Evolutionary conservation across 371 early-diverging fungal species (phyloP).

Genomic region (Mortierella sp.): DNA sequence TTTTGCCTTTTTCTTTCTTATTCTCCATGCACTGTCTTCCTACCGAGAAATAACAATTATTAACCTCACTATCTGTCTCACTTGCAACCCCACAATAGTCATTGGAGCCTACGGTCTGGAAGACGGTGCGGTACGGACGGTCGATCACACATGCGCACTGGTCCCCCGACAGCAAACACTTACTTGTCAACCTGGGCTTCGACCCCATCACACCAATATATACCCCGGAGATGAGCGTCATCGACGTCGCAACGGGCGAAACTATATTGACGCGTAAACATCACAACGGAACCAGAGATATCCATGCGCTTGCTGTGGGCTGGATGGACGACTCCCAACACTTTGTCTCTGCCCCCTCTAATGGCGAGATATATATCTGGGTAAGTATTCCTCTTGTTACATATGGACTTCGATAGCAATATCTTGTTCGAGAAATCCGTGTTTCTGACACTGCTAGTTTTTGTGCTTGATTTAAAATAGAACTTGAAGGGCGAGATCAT

Average conservation of each 20-base stretch:
- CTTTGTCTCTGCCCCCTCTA: constrained; percentile 25
- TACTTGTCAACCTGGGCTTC: constrained; percentile 40
- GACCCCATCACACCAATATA: constrained; percentile 17
- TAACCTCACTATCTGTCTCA: not conserved
- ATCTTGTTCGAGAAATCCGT: not conserved
- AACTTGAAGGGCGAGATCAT: constrained; percentile 35
- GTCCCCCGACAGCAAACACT: constrained; percentile 44
- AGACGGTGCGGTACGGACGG: constrained; percentile 31
- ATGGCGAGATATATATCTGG: constrained; percentile 32
- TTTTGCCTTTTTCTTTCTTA: not conserved
- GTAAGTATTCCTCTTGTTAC: constrained; percentile 18
- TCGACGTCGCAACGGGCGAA: constrained; percentile 35
- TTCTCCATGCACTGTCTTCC: not conserved
- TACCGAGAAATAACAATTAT: not conserved
- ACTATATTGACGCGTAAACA: constrained; percentile 27
- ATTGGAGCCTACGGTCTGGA: constrained; percentile 34
- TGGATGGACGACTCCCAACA: constrained; percentile 42
- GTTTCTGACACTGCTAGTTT: not conserved
- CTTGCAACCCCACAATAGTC: constrained; percentile 14
- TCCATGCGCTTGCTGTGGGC: constrained; percentile 24
- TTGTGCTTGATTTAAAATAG: not conserved
- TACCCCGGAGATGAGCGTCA: constrained; percentile 33
- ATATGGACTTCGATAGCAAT: not conserved
- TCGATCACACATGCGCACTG: constrained; percentile 44
- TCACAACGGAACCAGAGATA: constrained; percentile 8